phyloP scores from a whole-genome alignment of 192 early-diverging fungal species.

The Diversispora epigaea region DNA sequence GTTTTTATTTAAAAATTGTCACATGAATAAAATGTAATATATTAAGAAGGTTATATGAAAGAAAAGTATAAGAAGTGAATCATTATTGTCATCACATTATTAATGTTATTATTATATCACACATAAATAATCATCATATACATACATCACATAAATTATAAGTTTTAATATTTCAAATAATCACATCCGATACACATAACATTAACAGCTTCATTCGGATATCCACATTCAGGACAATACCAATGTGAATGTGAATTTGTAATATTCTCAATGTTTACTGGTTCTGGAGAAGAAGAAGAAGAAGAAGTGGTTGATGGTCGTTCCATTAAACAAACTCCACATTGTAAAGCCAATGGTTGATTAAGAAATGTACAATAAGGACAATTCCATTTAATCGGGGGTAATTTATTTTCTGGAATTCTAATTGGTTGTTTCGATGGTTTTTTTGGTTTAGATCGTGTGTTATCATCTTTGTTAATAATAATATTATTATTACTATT shows the following conservation, averaged over 20 bases:
- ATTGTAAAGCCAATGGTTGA: constrained; percentile 42
- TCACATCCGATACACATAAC: constrained; percentile 32
- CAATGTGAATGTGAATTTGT: neutral
- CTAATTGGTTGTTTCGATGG: neutral
- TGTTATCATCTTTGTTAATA: neutral
- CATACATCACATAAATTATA: neutral
- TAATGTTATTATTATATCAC: neutral
- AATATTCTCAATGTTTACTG: neutral
- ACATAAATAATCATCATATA: neutral
- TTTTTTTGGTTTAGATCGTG: neutral
- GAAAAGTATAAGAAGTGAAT: too few species aligned
- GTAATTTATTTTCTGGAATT: neutral
- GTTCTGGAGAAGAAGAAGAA: neutral
- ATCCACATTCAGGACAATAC: constrained; percentile 16
- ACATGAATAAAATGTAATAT: too few species aligned
- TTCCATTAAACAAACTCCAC: constrained; percentile 44
- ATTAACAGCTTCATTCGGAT: neutral
- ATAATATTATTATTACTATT: neutral
- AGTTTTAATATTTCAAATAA: neutral
- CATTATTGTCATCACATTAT: too few species aligned
- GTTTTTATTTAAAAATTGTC: too few species aligned
- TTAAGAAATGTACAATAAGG: constrained; percentile 59
- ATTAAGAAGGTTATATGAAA: too few species aligned
- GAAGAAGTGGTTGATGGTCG: constrained; percentile 22
- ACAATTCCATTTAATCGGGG: constrained; percentile 47